Evolutionary conservation across 1,139 yeast species (phyloP).

Genomic region (Geotrichum aggregatum): DNA sequence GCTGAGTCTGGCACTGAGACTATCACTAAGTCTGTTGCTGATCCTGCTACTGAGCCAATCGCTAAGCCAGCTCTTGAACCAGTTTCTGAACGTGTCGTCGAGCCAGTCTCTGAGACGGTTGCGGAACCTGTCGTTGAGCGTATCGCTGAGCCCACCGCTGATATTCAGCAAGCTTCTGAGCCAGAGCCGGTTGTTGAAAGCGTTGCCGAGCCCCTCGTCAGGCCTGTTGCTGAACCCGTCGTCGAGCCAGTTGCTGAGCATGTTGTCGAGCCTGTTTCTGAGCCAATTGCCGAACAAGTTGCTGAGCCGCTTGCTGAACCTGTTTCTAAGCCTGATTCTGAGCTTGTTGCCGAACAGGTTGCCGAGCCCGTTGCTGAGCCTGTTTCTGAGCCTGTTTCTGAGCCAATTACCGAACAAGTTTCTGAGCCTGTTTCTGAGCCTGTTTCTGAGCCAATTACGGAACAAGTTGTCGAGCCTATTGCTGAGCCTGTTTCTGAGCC

Average conservation of each 20-base stretch:
- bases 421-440: not conserved
- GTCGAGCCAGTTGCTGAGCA: not conserved
- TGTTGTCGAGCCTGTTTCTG: constrained; percentile 2
- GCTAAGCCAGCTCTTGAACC: not conserved
- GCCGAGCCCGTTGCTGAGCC: not conserved
- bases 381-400: not conserved
- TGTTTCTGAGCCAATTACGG: not conserved
- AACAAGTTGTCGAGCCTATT: not conserved
- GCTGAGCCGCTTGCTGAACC: not conserved
- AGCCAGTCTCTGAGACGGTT: not conserved
- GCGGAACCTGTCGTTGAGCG: not conserved
- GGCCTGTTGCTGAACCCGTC: not conserved
- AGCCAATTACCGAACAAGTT: not conserved
- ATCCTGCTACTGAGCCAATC: not conserved
- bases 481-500: constrained; percentile 4
- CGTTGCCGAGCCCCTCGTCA: not conserved
- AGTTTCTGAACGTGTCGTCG: not conserved
- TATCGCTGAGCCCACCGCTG: constrained; percentile 2
- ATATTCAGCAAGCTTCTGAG: not conserved
- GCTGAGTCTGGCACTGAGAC: not conserved
- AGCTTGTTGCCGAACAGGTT: not conserved
- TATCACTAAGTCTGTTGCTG: not conserved
- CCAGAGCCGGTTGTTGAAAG: not conserved
- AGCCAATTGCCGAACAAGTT: not conserved
- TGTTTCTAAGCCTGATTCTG: not conserved